These are phyloP conservation scores for Eimeria zaria DNA, from an alignment of 169 alveolate species.

Conservation along the genomic window DNA sequence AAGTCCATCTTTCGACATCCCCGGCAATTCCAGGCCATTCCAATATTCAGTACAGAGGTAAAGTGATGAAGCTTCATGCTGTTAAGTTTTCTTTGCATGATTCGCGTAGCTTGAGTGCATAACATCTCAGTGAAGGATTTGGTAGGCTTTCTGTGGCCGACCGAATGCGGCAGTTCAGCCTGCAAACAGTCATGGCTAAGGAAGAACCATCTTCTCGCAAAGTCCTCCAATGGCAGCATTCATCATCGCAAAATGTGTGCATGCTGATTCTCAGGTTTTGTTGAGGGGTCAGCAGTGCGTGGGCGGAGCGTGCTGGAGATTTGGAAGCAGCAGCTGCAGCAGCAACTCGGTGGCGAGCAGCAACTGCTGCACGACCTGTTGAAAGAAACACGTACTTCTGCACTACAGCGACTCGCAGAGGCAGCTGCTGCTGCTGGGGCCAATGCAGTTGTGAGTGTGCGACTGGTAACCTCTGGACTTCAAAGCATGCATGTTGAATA, in stretches of 20 bases:
- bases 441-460: constrained; percentile 71
- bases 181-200: neutral
- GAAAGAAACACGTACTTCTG: constrained; percentile 66
- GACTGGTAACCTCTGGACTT: constrained; percentile 64
- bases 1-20: constrained; percentile 49
- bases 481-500: constrained; percentile 76
- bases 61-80: neutral
- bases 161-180: neutral
- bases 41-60: constrained; percentile 60
- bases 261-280: constrained; percentile 30
- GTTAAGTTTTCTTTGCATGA: neutral
- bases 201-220: neutral
- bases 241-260: neutral
- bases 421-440: constrained; percentile 75
- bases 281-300: constrained; percentile 69
- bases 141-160: neutral
- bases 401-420: constrained; percentile 66
- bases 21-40: constrained; percentile 62
- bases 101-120: neutral
- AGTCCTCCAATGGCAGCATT: neutral
- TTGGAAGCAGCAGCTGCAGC: constrained; percentile 74
- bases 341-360: constrained; percentile 73
- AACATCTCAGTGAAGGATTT: neutral
- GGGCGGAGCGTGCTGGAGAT: constrained; percentile 61
- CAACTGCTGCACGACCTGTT: constrained; percentile 61